Conservation (phyloP, 1,284 basidiomycete species). For the Megacollybia platyphylla region DNA sequence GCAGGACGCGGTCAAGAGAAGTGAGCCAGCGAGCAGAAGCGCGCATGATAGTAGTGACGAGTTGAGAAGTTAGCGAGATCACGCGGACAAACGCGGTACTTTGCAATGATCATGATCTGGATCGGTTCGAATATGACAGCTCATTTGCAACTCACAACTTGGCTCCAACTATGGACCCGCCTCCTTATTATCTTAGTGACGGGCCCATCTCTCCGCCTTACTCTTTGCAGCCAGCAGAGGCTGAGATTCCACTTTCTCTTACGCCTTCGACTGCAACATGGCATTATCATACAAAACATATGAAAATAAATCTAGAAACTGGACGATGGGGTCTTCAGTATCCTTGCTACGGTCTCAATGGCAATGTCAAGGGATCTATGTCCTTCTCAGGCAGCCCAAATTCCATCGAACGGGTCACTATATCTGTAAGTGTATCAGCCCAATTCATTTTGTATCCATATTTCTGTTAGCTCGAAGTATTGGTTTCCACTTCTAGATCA, state of each 20-base stretch:
- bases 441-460: constrained; percentile 1
- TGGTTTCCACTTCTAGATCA: constrained; percentile 19
- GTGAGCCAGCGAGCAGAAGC: constrained; percentile 5
- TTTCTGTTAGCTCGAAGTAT: constrained; percentile 21
- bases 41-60: constrained; percentile 4
- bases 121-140: no score
- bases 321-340: constrained; percentile 22
- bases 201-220: not conserved
- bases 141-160: no score
- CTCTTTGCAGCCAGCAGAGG: not conserved
- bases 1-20: constrained; percentile 9
- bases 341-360: constrained; percentile 28
- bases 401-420: constrained; percentile 20
- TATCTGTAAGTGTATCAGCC: constrained; percentile 15
- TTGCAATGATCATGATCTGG: no score
- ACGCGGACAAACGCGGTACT: no score
- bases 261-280: constrained; percentile 8
- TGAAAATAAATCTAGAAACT: constrained; percentile 26
- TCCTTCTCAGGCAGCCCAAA: constrained; percentile 20
- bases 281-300: constrained; percentile 23
- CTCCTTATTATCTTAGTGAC: not conserved
- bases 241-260: not conserved
- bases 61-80: no score
- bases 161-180: not conserved
- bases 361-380: constrained; percentile 23